Evolutionary conservation across 345 rosid genomes (phyloP).

Genomic region (Arabis alpina): DNA sequence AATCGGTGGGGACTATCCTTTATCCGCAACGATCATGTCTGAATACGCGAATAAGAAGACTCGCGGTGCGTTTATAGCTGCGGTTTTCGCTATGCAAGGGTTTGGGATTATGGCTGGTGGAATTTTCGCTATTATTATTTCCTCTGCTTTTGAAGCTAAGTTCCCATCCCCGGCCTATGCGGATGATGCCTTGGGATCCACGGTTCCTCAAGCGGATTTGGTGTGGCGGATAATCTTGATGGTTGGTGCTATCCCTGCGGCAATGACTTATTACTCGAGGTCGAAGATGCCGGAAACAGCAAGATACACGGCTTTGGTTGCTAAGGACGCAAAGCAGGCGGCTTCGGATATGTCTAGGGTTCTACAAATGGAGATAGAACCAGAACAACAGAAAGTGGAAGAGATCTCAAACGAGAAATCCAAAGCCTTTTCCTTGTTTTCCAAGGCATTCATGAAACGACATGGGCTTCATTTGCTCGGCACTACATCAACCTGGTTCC

Average conservation of each 20-base stretch:
- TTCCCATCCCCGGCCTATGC: constrained; percentile 40
- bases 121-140: constrained; percentile 39
- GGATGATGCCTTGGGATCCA: constrained; percentile 33
- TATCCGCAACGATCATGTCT: constrained; percentile 56
- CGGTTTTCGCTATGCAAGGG: constrained; percentile 58
- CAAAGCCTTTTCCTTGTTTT: constrained; percentile 47
- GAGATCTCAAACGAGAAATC: constrained; percentile 26
- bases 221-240: constrained; percentile 51
- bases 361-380: constrained; percentile 42
- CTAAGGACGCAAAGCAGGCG: constrained; percentile 43
- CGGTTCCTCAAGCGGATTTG: constrained; percentile 47
- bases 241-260: constrained; percentile 51
- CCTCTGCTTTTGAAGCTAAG: constrained; percentile 42
- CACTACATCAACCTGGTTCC: constrained; percentile 62
- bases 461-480: constrained; percentile 73
- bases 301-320: constrained; percentile 49
- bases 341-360: constrained; percentile 46
- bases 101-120: constrained; percentile 52
- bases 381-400: constrained; percentile 31
- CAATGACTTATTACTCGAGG: constrained; percentile 47
- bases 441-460: constrained; percentile 58
- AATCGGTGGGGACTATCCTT: constrained; percentile 52
- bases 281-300: constrained; percentile 54
- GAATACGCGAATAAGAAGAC: constrained; percentile 53
- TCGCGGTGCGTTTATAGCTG: constrained; percentile 47